Conservation (phyloP, 1,284 basidiomycete species). For the Ustanciosporium gigantosporum region DNA sequence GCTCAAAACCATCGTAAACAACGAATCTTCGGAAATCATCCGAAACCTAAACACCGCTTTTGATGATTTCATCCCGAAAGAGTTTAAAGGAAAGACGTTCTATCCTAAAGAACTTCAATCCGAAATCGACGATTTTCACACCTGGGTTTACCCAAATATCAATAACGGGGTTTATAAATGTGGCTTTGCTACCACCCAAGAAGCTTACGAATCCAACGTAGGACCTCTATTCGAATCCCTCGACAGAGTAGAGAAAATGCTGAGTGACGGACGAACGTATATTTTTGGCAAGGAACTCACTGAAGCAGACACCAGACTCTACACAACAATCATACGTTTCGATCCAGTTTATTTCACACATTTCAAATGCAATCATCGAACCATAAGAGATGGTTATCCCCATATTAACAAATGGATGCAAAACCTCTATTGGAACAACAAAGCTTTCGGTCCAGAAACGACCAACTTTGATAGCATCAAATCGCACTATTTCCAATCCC, state of each 20-base stretch:
- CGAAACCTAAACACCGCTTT: conserved; percentile 76
- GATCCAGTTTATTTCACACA: conserved; percentile 85
- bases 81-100: conserved; percentile 43
- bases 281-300: conserved; percentile 80
- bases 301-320: conserved; percentile 84
- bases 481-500: conserved; percentile 61
- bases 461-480: conserved; percentile 75
- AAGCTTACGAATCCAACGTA: conserved; percentile 80
- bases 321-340: conserved; percentile 78
- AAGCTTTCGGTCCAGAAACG: conserved; percentile 81
- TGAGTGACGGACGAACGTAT: conserved; percentile 76
- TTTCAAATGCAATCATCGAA: conserved; percentile 83
- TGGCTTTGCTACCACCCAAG: conserved; percentile 82
- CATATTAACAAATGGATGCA: conserved; percentile 68
- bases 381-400: conserved; percentile 53
- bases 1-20: conserved; percentile 85
- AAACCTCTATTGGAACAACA: conserved; percentile 85
- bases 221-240: conserved; percentile 70
- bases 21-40: conserved; percentile 68
- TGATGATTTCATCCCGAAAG: conserved; percentile 51
- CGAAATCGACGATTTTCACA: conserved; percentile 85
- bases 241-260: conserved; percentile 77
- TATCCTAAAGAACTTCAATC: conserved; percentile 73
- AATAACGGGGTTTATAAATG: conserved; percentile 74
- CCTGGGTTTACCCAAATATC: conserved; percentile 69